Evolutionary conservation across 2,329 filamentous ascomycete genomes (phyloP), one percentile per base, ranked within the genome.

Genomic region (Sporothrix phasma): DNA sequence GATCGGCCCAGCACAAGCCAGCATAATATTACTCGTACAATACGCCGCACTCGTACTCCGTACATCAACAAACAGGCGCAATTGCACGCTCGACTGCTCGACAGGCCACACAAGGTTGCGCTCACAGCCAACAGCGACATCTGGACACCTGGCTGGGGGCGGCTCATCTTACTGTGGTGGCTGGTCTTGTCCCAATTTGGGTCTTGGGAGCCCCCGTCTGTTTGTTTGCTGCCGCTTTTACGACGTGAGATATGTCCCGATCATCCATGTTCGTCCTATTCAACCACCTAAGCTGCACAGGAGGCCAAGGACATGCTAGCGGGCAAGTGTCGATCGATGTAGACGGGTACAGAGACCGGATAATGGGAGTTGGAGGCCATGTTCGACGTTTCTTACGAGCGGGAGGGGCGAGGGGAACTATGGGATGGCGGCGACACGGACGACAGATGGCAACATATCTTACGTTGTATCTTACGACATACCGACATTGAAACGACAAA

Each of bases 261-360:
- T 26, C 43, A n/a, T 43, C 22, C 34, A n/a, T n/a, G n/a, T n/a
- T n/a, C n/a, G n/a, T n/a, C 24, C 5, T 58, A 41, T 29, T 29
- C 51, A 43, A 19, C 58, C 22, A 19, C 15, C 15, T 8, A 34
- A 43, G 45, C 60, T 46, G 22, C 59, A 53, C 46, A 53, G 46
- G 53, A 45, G 34, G 31, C 45, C 31, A 26, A 53, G 47, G 37
- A 62, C 26, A 43, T 22, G 22, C 54, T 22, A 34, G 54, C 54
- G 22, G 54, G 22, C 54, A 37, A 58, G 22, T 3, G 61, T 31
- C 47, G 61, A 62, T 62, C 47, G 47, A 62, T 54, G 54, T 47
- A 54, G 46, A 45, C 19, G 11, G n/a, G 37, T 26, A 39, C 51
- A 31, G 51, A 22, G 51, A 56, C n/a, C 51, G 31, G 51, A 56